Evolutionary conservation across 305 asterid species (phyloP), one percentile per base, ranked within the genome.

Genomic region (Lippia alba): DNA sequence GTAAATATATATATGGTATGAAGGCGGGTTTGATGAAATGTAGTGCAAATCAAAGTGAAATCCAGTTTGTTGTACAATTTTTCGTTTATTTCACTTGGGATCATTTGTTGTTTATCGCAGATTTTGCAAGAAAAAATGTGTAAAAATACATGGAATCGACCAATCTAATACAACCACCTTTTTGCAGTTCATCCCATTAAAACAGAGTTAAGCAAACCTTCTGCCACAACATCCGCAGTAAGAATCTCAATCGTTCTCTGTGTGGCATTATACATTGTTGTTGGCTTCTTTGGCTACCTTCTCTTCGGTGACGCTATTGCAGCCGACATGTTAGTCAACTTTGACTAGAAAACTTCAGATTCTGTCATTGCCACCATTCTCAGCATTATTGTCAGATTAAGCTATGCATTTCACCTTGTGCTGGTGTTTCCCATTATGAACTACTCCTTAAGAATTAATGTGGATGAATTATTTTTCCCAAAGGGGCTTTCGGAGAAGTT

Each of bases 391-490:
- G 85, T 94, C 57, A 82, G 97, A 64, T 54, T 94, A 80, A 94
- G 99, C 71, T 94, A 94, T 15, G 96, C 99, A 0, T 64, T 91
- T 75, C 97, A 91, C 72, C 97, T 94, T 75, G 90, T 94, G 99
- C 86, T 94, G 76, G 99, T 94, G 73, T 94, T 94, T 71, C 99
- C 99, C 0, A 95, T 94, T 53, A 94, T 94, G 91, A 94, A 94
- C 80, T 94, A 87, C 79, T 89, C 97, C 1, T 71, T 91, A 41
- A 82, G 99, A 73, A 85, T 79, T 20, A 91, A 94, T 1, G 91
- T 91, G 14, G 93, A 89, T 12, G 99, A 91, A 69, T 76, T 94
- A 12, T 72, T 94, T 34, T 94, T 94, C 75, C 88, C 96, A 16
- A 91, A 87, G 57, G 79, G 81, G 66, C 65, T 91, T 34, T 33